phyloP scores from a whole-genome alignment of 2,329 filamentous ascomycete genomes.

The Colletotrichum sidae region DNA sequence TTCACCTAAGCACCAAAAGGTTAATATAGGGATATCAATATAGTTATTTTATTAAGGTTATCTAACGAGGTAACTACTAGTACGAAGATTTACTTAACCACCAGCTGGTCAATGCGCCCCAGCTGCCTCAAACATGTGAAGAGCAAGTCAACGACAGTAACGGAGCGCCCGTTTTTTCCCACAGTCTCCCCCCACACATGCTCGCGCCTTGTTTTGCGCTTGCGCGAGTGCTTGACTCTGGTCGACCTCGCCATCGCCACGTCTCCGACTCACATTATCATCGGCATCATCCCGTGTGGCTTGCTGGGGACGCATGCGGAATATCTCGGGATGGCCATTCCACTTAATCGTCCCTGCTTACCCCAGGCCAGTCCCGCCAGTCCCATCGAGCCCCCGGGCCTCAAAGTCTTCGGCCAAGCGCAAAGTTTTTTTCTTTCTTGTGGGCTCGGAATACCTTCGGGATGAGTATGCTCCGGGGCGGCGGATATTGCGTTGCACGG shows the following conservation, averaged over 20 bases:
- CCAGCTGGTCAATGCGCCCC: no score
- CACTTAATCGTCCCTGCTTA: conserved; percentile 9
- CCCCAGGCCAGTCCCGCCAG: conserved; percentile 9
- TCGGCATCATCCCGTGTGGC: conserved; percentile 26
- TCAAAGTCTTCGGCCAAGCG: conserved; percentile 15
- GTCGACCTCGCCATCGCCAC: conserved; percentile 10
- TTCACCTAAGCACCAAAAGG: no score
- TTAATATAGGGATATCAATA: no score
- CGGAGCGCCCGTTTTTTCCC: conserved; percentile 24
- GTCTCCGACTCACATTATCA: conserved; percentile 4
- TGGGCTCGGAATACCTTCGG: conserved; percentile 32
- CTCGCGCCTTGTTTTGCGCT: conserved; percentile 1
- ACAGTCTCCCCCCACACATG: conserved; percentile 11
- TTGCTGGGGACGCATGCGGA: conserved; percentile 16
- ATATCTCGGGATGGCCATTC: conserved; percentile 31
- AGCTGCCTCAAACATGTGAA: no score
- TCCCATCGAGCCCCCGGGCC: not conserved
- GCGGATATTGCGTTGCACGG: conserved; percentile 10
- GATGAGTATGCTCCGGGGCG: conserved; percentile 22
- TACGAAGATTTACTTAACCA: no score
- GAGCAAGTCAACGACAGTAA: conserved; percentile 24
- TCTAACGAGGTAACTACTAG: no score
- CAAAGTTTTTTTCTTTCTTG: conserved; percentile 2
- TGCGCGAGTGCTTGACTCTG: conserved; percentile 3
- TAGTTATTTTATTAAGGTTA: no score